phyloP scores from a whole-genome alignment of 495 filamentous ascomycete genomes.

The Parathielavia hyrcaniae region DNA sequence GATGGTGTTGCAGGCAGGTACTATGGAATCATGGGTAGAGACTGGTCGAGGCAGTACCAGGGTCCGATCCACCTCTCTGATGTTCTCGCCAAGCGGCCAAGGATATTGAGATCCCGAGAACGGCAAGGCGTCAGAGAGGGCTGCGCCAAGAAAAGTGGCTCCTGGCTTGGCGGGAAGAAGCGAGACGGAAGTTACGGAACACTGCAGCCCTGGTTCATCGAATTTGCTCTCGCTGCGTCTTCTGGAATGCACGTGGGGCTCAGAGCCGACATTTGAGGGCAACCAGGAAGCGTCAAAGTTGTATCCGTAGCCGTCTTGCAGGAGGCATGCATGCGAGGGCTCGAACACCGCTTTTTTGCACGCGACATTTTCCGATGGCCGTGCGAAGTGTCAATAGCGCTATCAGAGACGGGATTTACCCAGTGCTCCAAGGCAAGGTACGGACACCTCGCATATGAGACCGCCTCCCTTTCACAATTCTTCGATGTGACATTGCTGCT shows the following conservation, averaged over 20 bases:
- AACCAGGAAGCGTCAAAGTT: neutral
- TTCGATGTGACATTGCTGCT: too few relatives aligned
- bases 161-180: neutral
- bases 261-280: conserved; percentile 9
- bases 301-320: neutral
- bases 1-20: neutral
- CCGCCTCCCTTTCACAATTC: too few relatives aligned
- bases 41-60: neutral
- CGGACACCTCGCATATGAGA: too few relatives aligned
- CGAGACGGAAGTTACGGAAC: conserved; percentile 1
- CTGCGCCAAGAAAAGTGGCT: conserved; percentile 12
- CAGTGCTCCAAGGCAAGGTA: too few relatives aligned
- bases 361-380: neutral
- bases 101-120: neutral
- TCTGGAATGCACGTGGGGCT: conserved; percentile 13
- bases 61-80: neutral
- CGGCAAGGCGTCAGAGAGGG: neutral
- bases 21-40: too few relatives aligned
- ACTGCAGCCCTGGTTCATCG: neutral
- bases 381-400: too few relatives aligned
- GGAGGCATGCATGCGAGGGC: neutral
- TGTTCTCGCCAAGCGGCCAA: neutral
- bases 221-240: neutral
- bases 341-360: conserved; percentile 1
- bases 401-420: too few relatives aligned